Base-by-base conservation (phyloP, 140 eudicot species). In the Oenanthe javanica region DNA sequence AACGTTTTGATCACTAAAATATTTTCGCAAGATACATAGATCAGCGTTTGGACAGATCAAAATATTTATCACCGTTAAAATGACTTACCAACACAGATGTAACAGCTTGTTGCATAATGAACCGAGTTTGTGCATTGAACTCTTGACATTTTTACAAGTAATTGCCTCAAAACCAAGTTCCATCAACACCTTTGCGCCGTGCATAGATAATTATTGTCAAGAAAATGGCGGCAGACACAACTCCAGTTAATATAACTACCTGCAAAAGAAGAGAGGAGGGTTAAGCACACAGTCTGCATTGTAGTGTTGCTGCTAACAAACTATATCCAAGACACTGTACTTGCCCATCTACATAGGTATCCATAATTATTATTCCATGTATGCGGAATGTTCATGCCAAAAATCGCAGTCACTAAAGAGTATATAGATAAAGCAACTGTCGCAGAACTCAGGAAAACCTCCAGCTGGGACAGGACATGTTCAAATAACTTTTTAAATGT, bases 301-400 rank as follows among this genome's bases (percentile, higher is more conserved):
- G 13, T 21, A 9, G 69, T 21, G 31, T 14, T 61, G 69, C 14
- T 1, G 31, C 36, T 25, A 61, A 36, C 69, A 61, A n/a, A n/a
- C 12, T 61, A 31, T 61, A 21, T 61, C n/a, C 63, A n/a, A 9
- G 67, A 59, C 36, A n/a, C 9, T n/a, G 69, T 21, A 61, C 91
- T 77, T 27, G 92, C 98, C 98, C 98, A 94, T 92, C 92, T 94
- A 77, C 92, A 94, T 88, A 88, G 76, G 88, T 90, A 92, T 13
- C 92, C 89, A 19, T 94, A 92, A 61, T 83, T 47, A 0, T 84
- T 78, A 40, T 82, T 94, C 98, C 98, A 94, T 1, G 93, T 85
- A 76, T 90, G 92, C 4, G 93, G 95, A 36, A 94, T 90, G 86
- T 92, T 94, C 98, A 94, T 88, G 74, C 98, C 98, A 76, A 94